Evolutionary conservation across 2,329 filamentous ascomycete genomes (phyloP), one percentile per base, ranked within the genome.

Genomic region (Monosporascus sp.): DNA sequence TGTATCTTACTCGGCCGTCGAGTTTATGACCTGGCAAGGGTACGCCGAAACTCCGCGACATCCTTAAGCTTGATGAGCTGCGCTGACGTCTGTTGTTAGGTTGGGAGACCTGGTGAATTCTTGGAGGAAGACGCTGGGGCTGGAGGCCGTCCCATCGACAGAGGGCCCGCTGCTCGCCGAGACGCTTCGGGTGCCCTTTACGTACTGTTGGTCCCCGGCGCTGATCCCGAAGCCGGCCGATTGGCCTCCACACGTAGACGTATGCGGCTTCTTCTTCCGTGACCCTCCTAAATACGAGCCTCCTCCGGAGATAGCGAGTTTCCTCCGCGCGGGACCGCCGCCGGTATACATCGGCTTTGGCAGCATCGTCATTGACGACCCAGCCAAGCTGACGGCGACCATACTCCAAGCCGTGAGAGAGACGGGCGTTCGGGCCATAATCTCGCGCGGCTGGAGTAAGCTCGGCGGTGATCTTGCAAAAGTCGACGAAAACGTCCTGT

Each of bases 21-120:
- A 95, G 58, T 88, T 92, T 79, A 82, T 95, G 76, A 90, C 90
- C 3, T 94, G 89, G 89, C 89, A 95, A 70, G 90, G 89, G 55
- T 88, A 27, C 73, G 49, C 95, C 24, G 81, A 31, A 47, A 53
- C 45, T 17, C 6, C 27, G 17, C 18, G 84, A 85, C 53, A 82
- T 81, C 17, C 66, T 67, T 24, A 86, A 88, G 25, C 74, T 97
- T 1, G 87, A 94, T 44, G 81, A 86, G 0, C 78, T 97, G 42
- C 88, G 55, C 74, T 90, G 7, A 80, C 41, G 79, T 96, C 9
- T 89, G 91, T 0, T 88, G 88, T 60, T 94, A 55, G 53, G 14
- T 15, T 50, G 15, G 90, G 90, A 18, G 90, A 96, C 68, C 74
- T 96, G 5, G 90, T 96, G 64, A 96, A 96, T 64, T 79, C 83